Evolutionary conservation across 108 stramenopile species (phyloP).

Genomic region (Nitzschia sp.): DNA sequence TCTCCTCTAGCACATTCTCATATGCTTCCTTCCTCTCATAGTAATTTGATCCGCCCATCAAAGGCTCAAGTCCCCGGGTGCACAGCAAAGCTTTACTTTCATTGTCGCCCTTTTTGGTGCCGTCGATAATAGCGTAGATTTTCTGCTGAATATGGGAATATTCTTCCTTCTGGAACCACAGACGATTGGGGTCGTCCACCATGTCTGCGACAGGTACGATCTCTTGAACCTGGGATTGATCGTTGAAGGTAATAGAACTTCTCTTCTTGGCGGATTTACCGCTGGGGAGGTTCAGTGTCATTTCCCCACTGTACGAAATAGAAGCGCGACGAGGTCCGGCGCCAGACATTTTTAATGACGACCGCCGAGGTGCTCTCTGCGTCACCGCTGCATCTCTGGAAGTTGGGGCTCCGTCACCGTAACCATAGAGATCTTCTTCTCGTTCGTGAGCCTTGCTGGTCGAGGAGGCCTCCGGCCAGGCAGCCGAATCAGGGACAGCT

Average conservation of each 20-base stretch:
- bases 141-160: constrained; percentile 21
- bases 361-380: neutral
- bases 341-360: neutral
- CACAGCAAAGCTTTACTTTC: constrained; percentile 12
- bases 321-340: constrained; percentile 13
- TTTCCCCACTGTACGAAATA: constrained; percentile 24
- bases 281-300: constrained; percentile 11
- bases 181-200: constrained; percentile 10
- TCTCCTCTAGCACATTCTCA: constrained; percentile 15
- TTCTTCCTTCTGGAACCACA: constrained; percentile 27
- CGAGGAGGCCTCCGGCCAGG: constrained; percentile 1
- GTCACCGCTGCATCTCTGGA: neutral
- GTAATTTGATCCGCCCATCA: constrained; percentile 4
- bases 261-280: neutral
- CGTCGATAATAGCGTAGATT: neutral
- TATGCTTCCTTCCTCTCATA: constrained; percentile 11
- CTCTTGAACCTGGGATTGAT: constrained; percentile 3
- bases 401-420: constrained; percentile 18
- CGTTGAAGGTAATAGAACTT: constrained; percentile 17
- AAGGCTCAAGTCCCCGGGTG: constrained; percentile 11
- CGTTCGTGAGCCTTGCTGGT: neutral
- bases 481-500: neutral
- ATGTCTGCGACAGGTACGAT: constrained; percentile 5
- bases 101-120: constrained; percentile 3
- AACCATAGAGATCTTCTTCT: constrained; percentile 22